These are phyloP conservation scores for Cyanophora paradoxa DNA, from an alignment of 78 protist species.

Conservation along the genomic window DNA sequence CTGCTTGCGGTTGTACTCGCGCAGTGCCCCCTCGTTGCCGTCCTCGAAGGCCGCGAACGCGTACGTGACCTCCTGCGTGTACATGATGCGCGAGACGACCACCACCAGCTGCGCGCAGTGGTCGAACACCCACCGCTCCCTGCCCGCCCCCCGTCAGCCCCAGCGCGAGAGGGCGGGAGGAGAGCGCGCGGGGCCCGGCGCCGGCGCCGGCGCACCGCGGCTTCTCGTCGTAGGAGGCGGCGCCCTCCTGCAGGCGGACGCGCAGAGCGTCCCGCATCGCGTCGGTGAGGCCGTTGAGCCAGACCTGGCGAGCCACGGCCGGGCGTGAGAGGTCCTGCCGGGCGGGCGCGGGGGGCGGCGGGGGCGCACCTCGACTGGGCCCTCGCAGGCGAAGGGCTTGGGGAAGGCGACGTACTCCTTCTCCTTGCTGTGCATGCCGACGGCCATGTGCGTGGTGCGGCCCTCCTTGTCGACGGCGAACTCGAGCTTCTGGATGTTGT, in stretches of 20 bases:
- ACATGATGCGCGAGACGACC: conserved; percentile 40
- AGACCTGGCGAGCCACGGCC: no score
- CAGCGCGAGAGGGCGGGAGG: no score
- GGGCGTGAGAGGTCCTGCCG: no score
- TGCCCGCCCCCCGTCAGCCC: no score
- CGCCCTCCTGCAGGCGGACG: neutral
- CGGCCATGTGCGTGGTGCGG: conserved; percentile 4
- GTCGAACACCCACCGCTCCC: conserved; percentile 13
- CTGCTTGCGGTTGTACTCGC: conserved; percentile 41
- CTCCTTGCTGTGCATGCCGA: conserved; percentile 37
- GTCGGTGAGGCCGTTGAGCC: conserved; percentile 43
- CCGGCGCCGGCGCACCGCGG: no score
- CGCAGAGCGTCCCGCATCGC: conserved; percentile 19
- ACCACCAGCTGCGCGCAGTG: conserved; percentile 44
- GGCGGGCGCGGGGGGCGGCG: no score
- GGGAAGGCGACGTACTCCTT: conserved; percentile 48
- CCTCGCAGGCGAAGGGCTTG: conserved; percentile 29
- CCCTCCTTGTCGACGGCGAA: neutral
- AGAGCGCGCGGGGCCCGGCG: neutral
- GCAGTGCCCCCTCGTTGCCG: conserved; percentile 64
- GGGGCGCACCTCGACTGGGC: conserved; percentile 67
- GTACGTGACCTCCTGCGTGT: conserved; percentile 54
- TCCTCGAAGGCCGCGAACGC: conserved; percentile 60
- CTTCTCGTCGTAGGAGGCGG: neutral
- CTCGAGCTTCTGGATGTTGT: conserved; percentile 7